These are phyloP conservation scores for Monosporascus sp. DNA, from an alignment of 2,329 filamentous ascomycete genomes.

Conservation along the genomic window DNA sequence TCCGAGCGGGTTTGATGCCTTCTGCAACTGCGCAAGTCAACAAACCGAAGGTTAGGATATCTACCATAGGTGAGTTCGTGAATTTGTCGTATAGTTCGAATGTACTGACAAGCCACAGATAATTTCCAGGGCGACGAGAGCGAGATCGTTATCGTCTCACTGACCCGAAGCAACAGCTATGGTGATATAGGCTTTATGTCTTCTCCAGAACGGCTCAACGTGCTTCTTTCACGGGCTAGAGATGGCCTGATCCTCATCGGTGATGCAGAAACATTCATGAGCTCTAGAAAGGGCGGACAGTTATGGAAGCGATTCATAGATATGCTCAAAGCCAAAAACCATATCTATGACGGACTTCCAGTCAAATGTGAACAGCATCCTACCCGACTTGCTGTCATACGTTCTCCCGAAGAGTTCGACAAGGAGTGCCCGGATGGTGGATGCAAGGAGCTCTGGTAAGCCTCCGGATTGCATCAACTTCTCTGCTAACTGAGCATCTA, in stretches of 20 bases:
- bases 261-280: constrained; percentile 61
- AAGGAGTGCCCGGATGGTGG: constrained; percentile 17
- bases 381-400: constrained; percentile 12
- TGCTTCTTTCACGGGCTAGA: constrained; percentile 62
- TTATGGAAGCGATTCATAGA: constrained; percentile 56
- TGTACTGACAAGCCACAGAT: constrained; percentile 36
- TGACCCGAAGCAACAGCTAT: constrained; percentile 59
- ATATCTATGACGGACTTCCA: constrained; percentile 13
- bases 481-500: too few relatives aligned
- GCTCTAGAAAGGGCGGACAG: constrained; percentile 48
- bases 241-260: constrained; percentile 64
- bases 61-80: constrained; percentile 46
- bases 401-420: constrained; percentile 14
- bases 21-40: constrained; percentile 42
- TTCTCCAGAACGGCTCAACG: constrained; percentile 61
- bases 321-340: constrained; percentile 40
- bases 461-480: neutral
- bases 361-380: constrained; percentile 18
- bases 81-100: neutral
- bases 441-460: constrained; percentile 15
- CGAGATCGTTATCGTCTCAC: constrained; percentile 63
- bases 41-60: constrained; percentile 52
- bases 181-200: constrained; percentile 68
- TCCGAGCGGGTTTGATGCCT: constrained; percentile 55
- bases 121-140: constrained; percentile 77